phyloP scores from a whole-genome alignment of 2,329 filamentous ascomycete species.

The Pseudogymnoascus sp. region DNA sequence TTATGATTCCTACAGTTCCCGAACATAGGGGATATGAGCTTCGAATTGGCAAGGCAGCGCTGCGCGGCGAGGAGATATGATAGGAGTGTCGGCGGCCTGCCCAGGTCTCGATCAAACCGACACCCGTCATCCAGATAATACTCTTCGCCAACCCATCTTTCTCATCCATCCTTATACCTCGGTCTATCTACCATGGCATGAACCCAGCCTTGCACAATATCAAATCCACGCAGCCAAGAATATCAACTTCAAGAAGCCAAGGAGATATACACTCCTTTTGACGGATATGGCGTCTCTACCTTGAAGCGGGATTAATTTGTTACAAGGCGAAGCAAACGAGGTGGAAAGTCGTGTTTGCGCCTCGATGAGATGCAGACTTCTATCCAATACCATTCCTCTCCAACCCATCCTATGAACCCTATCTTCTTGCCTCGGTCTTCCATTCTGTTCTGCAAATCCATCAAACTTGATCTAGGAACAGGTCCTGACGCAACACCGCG shows the following conservation, averaged over 20 bases:
- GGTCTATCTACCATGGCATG: background rate
- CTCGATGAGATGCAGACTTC: background rate
- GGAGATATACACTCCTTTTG: background rate
- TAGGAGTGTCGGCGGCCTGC: background rate
- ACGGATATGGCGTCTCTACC: background rate
- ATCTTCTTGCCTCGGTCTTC: background rate
- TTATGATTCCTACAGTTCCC: background rate
- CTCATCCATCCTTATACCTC: background rate
- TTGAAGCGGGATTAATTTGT: background rate
- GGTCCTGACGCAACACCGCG: background rate
- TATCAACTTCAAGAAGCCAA: background rate
- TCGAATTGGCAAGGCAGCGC: background rate
- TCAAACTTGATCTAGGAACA: background rate
- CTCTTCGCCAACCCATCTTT: background rate
- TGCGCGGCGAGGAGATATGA: background rate
- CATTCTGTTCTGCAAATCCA: background rate
- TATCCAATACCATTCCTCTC: background rate
- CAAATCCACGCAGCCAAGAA: background rate
- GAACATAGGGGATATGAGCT: background rate
- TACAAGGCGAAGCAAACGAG: background rate
- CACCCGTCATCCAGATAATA: background rate
- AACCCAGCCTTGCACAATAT: background rate
- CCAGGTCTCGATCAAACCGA: background rate
- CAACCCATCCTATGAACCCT: background rate
- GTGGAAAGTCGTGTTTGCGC: background rate